Percentiles rank a stretch among this genome's conserved stretches.
Evolutionary conservation across 805 yeast genomes (phyloP).

Genomic region (Kluyveromyces nonfermentans): DNA sequence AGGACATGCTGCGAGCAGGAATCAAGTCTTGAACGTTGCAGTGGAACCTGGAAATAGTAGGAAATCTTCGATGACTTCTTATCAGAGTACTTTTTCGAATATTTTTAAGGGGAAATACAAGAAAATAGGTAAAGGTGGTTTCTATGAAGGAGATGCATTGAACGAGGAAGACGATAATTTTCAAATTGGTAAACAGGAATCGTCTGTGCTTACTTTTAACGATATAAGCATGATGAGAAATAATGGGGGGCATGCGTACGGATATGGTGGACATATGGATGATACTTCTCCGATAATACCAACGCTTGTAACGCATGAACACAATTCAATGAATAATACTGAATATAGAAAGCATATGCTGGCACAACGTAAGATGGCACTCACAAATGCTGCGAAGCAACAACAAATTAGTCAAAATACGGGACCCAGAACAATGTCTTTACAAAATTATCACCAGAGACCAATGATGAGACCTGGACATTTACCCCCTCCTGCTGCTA

Average conservation of each 20-base stretch:
- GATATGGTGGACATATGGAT: constrained; percentile 32
- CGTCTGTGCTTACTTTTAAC: constrained; percentile 43
- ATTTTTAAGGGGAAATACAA: constrained; percentile 3
- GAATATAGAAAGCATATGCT: constrained; percentile 65
- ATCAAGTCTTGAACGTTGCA: not conserved
- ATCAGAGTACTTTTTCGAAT: not conserved
- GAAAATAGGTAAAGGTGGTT: not conserved
- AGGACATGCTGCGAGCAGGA: not conserved
- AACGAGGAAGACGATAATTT: constrained; percentile 34
- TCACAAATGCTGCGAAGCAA: constrained; percentile 35
- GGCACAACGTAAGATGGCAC: constrained; percentile 52
- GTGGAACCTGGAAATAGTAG: not conserved
- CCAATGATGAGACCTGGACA: constrained; percentile 2
- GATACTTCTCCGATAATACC: constrained; percentile 75
- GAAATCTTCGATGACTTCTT: constrained; percentile 3
- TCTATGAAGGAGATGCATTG: constrained; percentile 7
- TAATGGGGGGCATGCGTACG: constrained; percentile 50
- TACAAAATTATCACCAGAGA: constrained; percentile 17
- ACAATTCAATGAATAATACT: constrained; percentile 35
- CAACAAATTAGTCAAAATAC: constrained; percentile 3
- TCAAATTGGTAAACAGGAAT: constrained; percentile 25
- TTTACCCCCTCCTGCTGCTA: constrained; percentile 11
- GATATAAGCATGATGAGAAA: constrained; percentile 58
- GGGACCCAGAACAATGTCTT: constrained; percentile 40
- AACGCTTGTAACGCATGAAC: constrained; percentile 38